A percentile compares a stretch with the other conserved stretches of the same genome.
These are phyloP conservation scores for Aspergillus fructus DNA, from an alignment of 2,329 filamentous ascomycete species.

Conservation along the genomic window DNA sequence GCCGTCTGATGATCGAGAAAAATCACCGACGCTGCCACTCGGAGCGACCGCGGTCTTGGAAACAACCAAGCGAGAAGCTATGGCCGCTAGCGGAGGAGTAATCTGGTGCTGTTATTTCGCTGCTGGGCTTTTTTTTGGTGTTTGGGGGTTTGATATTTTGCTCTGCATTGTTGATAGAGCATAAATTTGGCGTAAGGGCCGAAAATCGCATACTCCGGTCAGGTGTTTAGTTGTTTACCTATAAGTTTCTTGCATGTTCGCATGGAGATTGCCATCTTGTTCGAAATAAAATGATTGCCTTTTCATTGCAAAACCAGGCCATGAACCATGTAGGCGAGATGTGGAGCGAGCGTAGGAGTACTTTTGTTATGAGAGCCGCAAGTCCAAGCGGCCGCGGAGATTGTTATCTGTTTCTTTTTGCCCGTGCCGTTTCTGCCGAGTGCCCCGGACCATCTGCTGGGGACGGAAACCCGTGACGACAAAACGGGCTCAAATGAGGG, in stretches of 20 bases:
- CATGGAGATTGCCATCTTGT: not conserved
- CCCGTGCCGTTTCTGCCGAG: too few species aligned
- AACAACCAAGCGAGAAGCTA: slow-evolving; percentile 33
- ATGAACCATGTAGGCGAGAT: too few species aligned
- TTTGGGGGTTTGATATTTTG: not conserved
- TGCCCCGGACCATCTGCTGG: too few species aligned
- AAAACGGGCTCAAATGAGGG: not conserved
- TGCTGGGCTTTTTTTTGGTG: not conserved
- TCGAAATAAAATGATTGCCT: not conserved
- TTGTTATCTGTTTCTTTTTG: too few species aligned
- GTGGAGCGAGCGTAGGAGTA: too few species aligned
- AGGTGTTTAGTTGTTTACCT: not conserved
- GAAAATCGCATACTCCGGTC: not conserved
- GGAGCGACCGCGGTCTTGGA: slow-evolving; percentile 39
- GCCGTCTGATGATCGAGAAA: slow-evolving; percentile 19
- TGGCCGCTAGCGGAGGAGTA: slow-evolving; percentile 37
- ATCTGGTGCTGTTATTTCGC: not conserved
- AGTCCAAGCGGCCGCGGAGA: too few species aligned
- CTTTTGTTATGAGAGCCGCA: too few species aligned
- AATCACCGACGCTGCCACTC: slow-evolving; percentile 39
- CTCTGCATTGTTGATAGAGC: not conserved
- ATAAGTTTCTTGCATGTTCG: not conserved
- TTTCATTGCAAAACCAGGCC: not conserved
- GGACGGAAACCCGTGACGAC: too few species aligned
- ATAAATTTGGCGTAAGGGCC: not conserved